Evolutionary conservation across 495 filamentous ascomycete species (phyloP).

Genomic region (Tetracladium marchalianum): DNA sequence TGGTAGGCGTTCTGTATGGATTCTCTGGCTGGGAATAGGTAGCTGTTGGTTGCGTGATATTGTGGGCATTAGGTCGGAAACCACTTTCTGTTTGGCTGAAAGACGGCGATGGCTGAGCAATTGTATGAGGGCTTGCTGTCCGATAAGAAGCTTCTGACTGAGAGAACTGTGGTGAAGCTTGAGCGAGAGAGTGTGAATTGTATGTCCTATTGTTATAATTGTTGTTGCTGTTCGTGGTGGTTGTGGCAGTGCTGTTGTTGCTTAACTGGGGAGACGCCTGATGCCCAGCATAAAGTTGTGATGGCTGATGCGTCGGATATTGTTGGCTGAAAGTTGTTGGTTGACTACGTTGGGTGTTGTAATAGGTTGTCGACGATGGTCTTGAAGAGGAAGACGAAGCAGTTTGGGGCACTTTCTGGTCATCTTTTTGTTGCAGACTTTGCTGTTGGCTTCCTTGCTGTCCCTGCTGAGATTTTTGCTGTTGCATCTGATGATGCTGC

Average conservation of each 20-base stretch:
- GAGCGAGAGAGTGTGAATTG: slow-evolving; percentile 9
- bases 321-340: slow-evolving; percentile 13
- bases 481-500: slow-evolving; percentile 18
- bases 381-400: not conserved
- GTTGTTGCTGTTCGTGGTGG: slow-evolving; percentile 3
- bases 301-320: slow-evolving; percentile 19
- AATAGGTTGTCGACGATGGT: slow-evolving; percentile 11
- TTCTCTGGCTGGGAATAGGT: slow-evolving; percentile 22
- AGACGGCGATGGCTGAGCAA: slow-evolving; percentile 20
- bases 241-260: slow-evolving; percentile 14
- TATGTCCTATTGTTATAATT: slow-evolving; percentile 2
- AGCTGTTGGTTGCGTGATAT: slow-evolving; percentile 14
- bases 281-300: slow-evolving; percentile 15
- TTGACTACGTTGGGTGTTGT: slow-evolving; percentile 12
- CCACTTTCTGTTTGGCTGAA: slow-evolving; percentile 15
- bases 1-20: slow-evolving; percentile 20
- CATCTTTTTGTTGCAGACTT: slow-evolving; percentile 11
- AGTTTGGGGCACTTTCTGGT: slow-evolving; percentile 14
- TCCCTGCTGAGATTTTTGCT: slow-evolving; percentile 20
- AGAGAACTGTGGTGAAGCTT: slow-evolving; percentile 18
- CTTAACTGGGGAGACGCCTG: slow-evolving; percentile 19
- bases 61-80: slow-evolving; percentile 8
- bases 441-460: slow-evolving; percentile 5
- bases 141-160: slow-evolving; percentile 23
- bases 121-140: slow-evolving; percentile 19